phyloP scores from a whole-genome alignment of 2,329 filamentous ascomycete genomes.

The Allantophomopsis lycopodina region DNA sequence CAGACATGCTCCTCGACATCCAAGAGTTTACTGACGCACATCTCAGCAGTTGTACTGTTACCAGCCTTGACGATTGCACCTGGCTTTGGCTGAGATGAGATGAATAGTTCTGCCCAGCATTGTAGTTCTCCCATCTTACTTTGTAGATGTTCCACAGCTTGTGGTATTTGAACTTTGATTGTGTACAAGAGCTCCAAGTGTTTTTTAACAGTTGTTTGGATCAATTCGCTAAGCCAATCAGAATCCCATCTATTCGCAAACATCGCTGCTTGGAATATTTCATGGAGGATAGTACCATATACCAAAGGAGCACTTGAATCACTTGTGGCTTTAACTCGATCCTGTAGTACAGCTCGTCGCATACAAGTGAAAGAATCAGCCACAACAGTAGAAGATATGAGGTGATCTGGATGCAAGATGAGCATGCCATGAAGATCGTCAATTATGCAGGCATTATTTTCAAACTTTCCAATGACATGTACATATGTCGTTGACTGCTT shows the following conservation, averaged over 20 bases:
- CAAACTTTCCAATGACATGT: slow-evolving; percentile 74
- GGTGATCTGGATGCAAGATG: slow-evolving; percentile 86
- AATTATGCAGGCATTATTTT: slow-evolving; percentile 58
- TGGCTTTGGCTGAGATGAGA: slow-evolving; percentile 53
- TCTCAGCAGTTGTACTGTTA: slow-evolving; percentile 59
- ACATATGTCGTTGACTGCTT: slow-evolving; percentile 53
- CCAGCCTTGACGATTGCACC: slow-evolving; percentile 68
- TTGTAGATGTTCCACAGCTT: slow-evolving; percentile 66
- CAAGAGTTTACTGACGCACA: slow-evolving; percentile 86
- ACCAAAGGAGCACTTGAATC: slow-evolving; percentile 69
- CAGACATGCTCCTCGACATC: slow-evolving; percentile 97
- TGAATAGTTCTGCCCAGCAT: slow-evolving; percentile 72
- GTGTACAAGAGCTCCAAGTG: slow-evolving; percentile 85
- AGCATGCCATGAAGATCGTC: slow-evolving; percentile 75
- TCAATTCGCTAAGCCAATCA: slow-evolving; percentile 48
- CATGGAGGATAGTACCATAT: slow-evolving; percentile 88
- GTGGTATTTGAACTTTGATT: slow-evolving; percentile 60
- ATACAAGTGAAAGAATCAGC: slow-evolving; percentile 93
- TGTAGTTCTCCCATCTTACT: slow-evolving; percentile 74
- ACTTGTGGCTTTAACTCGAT: slow-evolving; percentile 83
- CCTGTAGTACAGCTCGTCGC: slow-evolving; percentile 82
- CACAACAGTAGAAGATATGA: slow-evolving; percentile 88
- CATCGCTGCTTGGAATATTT: slow-evolving; percentile 86
- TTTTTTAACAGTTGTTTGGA: slow-evolving; percentile 55
- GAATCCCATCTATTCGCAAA: slow-evolving; percentile 71